A percentile compares a stretch with the other conserved stretches of the same genome.
phyloP scores from a whole-genome alignment of 305 asterid species.

The Fraxinus sp. region DNA sequence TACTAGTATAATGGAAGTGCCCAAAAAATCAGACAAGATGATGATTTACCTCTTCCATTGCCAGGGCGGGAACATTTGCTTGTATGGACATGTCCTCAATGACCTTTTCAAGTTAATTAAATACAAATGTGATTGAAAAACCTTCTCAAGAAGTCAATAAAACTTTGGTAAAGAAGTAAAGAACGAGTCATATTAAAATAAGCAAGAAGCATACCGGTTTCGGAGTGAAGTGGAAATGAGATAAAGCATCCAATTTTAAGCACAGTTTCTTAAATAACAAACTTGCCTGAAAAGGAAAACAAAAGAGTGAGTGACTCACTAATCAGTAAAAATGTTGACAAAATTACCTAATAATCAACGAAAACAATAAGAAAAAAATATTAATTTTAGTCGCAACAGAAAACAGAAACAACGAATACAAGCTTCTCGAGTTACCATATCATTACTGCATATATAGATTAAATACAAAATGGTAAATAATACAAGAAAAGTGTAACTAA shows the following conservation, averaged over 20 bases:
- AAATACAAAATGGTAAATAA: slow-evolving; percentile 3
- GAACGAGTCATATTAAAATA: background rate
- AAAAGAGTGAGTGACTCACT: background rate
- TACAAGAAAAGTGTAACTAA: slow-evolving; percentile 21
- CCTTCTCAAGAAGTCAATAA: background rate
- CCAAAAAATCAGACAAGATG: background rate
- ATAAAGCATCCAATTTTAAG: slow-evolving; percentile 85
- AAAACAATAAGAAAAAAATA: slow-evolving; percentile 6
- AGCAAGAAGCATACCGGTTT: slow-evolving; percentile 64
- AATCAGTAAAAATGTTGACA: background rate
- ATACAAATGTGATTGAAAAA: slow-evolving; percentile 20
- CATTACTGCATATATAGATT: background rate
- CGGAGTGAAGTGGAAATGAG: slow-evolving; percentile 97
- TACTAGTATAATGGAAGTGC: background rate
- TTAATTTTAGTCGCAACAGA: background rate
- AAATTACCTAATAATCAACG: background rate
- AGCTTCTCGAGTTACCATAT: background rate
- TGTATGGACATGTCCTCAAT: slow-evolving; percentile 92
- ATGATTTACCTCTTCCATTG: slow-evolving; percentile 85
- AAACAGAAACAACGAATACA: slow-evolving; percentile 11
- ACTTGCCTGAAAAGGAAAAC: slow-evolving; percentile 52
- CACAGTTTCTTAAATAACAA: slow-evolving; percentile 76
- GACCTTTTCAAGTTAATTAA: slow-evolving; percentile 45
- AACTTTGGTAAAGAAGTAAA: background rate
- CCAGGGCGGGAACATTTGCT: slow-evolving; percentile 89